Evolutionary conservation across 148 eudicot species (phyloP).

Genomic region (Cornus florida): DNA sequence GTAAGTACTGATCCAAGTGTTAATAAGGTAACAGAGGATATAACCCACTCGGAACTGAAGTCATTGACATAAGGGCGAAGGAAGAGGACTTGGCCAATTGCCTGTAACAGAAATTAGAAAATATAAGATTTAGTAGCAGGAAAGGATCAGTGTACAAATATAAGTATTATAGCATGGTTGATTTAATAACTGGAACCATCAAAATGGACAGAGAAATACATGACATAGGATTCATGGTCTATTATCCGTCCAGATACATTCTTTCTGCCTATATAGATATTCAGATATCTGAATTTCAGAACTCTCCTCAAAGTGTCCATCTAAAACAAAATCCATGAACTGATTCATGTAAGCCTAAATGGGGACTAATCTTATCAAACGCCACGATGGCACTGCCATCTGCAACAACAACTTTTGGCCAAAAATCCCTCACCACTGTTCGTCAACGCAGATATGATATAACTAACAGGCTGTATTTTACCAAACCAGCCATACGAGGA

Average conservation of each 20-base stretch:
- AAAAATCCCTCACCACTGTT: not conserved
- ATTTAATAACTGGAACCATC: not conserved
- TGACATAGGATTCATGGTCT: not conserved
- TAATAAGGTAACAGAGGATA: constrained; percentile 72
- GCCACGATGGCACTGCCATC: not conserved
- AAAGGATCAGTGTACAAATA: not conserved
- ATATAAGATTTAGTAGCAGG: not conserved
- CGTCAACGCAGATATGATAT: not conserved
- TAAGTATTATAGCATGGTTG: not conserved
- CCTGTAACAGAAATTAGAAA: constrained; percentile 46
- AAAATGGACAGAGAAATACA: not conserved
- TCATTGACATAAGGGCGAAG: constrained; percentile 98
- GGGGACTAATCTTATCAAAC: not conserved
- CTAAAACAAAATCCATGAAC: not conserved
- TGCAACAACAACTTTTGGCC: constrained; percentile 5
- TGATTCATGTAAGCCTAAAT: not conserved
- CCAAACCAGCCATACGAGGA: not conserved
- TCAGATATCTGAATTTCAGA: not conserved
- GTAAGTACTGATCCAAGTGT: constrained; percentile 96
- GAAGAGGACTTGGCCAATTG: constrained; percentile 93
- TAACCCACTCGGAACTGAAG: constrained; percentile 84
- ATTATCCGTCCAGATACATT: not conserved
- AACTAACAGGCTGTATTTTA: not conserved
- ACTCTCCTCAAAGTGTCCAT: not conserved
- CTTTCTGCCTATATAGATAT: not conserved